Evolutionary conservation across 345 rosid species (phyloP).

Genomic region (Aegle marmelos): DNA sequence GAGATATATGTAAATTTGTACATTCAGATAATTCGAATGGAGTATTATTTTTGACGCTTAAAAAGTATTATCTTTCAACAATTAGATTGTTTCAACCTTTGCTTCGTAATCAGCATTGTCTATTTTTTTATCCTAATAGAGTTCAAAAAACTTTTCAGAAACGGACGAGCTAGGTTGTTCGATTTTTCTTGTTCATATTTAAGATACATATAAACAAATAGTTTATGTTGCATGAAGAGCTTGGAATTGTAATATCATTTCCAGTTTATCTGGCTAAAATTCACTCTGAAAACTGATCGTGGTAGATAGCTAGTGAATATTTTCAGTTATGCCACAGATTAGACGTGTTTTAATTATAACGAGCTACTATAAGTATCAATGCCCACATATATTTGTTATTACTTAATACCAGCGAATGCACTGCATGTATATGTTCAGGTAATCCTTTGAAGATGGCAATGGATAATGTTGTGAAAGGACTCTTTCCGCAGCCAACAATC

Average conservation of each 20-base stretch:
- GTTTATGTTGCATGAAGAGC: background rate
- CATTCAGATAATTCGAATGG: too few species aligned
- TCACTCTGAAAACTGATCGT: background rate
- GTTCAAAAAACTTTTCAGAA: too few species aligned
- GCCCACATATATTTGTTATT: background rate
- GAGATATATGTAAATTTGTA: too few species aligned
- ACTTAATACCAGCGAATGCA: background rate
- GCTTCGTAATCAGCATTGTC: too few species aligned
- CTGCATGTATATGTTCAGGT: background rate
- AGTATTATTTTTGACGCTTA: too few species aligned
- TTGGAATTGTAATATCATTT: background rate
- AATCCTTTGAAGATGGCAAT: slow-evolving; percentile 3
- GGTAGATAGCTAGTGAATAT: too few species aligned
- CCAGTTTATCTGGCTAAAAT: background rate
- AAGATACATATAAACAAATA: too few species aligned
- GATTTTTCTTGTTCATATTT: too few species aligned
- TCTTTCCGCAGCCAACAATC: background rate
- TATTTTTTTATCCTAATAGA: too few species aligned
- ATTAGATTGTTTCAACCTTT: too few species aligned
- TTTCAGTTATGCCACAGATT: background rate
- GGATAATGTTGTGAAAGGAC: slow-evolving; percentile 5
- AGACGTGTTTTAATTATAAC: background rate
- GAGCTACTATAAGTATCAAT: background rate
- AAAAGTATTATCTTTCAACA: too few species aligned
- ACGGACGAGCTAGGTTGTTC: too few species aligned